Base-by-base conservation (phyloP, 2,329 filamentous ascomycete species). In the Pestalotiopsis sp. region DNA sequence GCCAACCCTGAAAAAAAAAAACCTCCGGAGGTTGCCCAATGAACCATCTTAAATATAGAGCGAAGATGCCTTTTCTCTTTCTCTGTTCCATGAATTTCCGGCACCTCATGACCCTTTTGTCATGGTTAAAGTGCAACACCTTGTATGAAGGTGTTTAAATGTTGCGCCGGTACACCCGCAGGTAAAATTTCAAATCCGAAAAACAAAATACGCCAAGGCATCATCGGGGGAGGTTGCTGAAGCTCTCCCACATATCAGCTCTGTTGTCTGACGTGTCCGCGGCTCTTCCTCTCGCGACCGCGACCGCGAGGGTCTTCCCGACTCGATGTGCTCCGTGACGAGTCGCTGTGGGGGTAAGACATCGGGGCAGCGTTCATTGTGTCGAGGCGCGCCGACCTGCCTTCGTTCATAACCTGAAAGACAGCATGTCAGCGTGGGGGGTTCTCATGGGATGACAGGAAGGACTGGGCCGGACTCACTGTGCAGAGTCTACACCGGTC, bases 401-500 rank as follows among this genome's bases (percentile, higher is more conserved):
- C 75, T 49, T 77, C 74, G 60, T 77, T 77, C 72, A 75, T 65
- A 45, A 73, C 69, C 75, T 76, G 45, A 14, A 5, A 20, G 14
- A 39, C 1, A 25, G 12, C 4, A 6, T 59, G 58, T 65, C 11
- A 49, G 39, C 13, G 58, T 65, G 20, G 17, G 38, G 27, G 23
- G 20, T 12, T 65, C n/a, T 27, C 11, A 17, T 2, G 39, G 63
- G 14, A n/a, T 25, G 7, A 4, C 13, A 20, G 20, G 20, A 52
- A 20, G 45, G 20, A n/a, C 3, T 31, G 36, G 11, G 52, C 7
- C 1, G 20, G 17, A 70, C 74, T 13, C 74, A 76, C 76, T 61
- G 69, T 72, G 67, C 76, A 78, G 7, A 73, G 67, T 38, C 71
- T 69, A 61, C 75, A 78, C 20, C 75, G 71, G 49, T 76, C 72